phyloP scores from a whole-genome alignment of 345 rosid genomes.

The Gossypioides kirkii region DNA sequence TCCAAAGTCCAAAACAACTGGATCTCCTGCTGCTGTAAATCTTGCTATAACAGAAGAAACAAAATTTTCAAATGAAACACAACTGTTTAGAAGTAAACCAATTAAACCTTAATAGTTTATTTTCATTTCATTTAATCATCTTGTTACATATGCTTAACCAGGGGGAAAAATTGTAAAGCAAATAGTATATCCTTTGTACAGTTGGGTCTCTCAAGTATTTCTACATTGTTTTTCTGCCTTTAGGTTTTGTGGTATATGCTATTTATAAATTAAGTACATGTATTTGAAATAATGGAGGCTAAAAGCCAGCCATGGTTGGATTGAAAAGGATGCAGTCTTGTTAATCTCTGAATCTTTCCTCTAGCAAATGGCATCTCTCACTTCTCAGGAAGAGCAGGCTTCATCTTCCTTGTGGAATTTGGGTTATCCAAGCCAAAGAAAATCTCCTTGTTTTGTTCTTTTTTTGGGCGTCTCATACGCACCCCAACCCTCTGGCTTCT shows the following conservation, averaged over 20 bases:
- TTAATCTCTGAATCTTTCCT: background rate
- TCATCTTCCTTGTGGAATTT: background rate
- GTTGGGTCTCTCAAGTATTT: background rate
- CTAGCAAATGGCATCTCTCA: background rate
- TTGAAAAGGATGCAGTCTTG: background rate
- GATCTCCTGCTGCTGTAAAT: no score
- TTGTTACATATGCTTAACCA: background rate
- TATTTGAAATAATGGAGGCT: background rate
- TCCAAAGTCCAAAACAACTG: no score
- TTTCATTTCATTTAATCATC: background rate
- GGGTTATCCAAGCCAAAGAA: background rate
- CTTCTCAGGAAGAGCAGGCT: background rate
- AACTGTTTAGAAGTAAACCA: background rate
- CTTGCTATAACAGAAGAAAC: no score
- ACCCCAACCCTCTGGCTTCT: constrained; percentile 44
- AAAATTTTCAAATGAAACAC: background rate
- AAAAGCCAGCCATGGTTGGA: background rate
- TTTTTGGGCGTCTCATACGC: constrained; percentile 11
- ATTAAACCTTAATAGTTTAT: background rate
- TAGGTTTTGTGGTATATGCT: background rate
- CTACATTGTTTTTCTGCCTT: background rate
- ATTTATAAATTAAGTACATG: background rate
- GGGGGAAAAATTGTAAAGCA: background rate
- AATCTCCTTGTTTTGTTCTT: background rate
- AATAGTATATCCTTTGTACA: constrained; percentile 7